These are phyloP conservation scores for Zymoseptoria crescenta DNA, from an alignment of 2,329 filamentous ascomycete genomes.

Conservation along the genomic window DNA sequence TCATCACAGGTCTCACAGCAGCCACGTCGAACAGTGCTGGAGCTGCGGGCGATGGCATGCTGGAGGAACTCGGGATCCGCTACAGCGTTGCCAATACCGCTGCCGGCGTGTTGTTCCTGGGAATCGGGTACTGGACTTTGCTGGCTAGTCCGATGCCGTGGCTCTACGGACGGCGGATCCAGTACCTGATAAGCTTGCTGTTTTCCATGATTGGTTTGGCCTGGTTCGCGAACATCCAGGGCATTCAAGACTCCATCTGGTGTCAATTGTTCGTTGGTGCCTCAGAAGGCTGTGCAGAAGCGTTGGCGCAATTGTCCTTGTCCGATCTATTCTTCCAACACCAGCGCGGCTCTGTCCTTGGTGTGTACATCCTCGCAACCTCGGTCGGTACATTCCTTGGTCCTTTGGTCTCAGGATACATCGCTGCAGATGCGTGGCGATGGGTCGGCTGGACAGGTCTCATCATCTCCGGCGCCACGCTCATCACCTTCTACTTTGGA, in stretches of 20 bases:
- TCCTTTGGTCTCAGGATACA: constrained; percentile 46
- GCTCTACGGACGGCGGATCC: constrained; percentile 47
- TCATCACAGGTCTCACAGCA: constrained; percentile 48
- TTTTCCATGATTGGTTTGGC: constrained; percentile 45
- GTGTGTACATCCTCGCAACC: constrained; percentile 49
- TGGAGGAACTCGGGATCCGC: constrained; percentile 44
- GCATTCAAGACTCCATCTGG: constrained; percentile 43
- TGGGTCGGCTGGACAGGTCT: constrained; percentile 48
- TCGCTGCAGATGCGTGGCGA: constrained; percentile 44
- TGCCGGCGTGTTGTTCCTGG: constrained; percentile 50
- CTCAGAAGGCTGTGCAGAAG: constrained; percentile 50
- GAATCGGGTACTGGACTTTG: constrained; percentile 50
- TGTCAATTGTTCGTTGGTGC: constrained; percentile 52
- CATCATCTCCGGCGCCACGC: constrained; percentile 42
- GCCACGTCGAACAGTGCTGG: constrained; percentile 51
- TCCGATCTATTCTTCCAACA: constrained; percentile 53
- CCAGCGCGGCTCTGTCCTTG: constrained; percentile 47
- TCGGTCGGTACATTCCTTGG: constrained; percentile 51
- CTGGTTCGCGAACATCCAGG: constrained; percentile 45
- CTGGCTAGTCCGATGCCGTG: constrained; percentile 47
- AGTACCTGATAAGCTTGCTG: constrained; percentile 48
- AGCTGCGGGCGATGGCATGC: constrained; percentile 44
- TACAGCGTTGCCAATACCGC: constrained; percentile 49
- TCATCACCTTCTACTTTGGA: constrained; percentile 45
- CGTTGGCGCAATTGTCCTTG: constrained; percentile 49